A percentile compares a stretch with the other conserved stretches of the same genome.
These are phyloP conservation scores for Iris macrosiphon DNA, from an alignment of 106 monocot genomes.

Conservation along the genomic window DNA sequence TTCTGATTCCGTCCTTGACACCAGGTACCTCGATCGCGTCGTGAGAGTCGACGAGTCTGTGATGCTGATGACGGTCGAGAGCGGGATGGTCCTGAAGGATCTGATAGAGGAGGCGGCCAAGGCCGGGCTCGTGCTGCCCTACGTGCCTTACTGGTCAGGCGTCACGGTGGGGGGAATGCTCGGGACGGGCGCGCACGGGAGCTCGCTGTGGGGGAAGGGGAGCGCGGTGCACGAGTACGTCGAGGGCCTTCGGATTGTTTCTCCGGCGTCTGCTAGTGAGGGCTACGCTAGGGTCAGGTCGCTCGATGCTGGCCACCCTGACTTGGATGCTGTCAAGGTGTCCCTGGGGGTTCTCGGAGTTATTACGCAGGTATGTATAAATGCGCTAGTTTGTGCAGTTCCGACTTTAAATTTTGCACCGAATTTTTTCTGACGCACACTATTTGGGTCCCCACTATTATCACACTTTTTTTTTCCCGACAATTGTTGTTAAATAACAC, in stretches of 20 bases:
- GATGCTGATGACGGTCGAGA: constrained; percentile 27
- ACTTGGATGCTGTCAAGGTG: constrained; percentile 41
- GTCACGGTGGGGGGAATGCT: constrained; percentile 49
- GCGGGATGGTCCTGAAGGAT: constrained; percentile 23
- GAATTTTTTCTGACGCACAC: neutral
- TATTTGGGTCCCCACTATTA: neutral
- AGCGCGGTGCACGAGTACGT: constrained; percentile 54
- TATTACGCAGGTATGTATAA: constrained; percentile 40
- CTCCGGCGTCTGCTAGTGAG: constrained; percentile 8
- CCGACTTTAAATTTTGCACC: neutral
- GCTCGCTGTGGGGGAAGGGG: constrained; percentile 43
- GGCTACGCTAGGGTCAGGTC: constrained; percentile 21
- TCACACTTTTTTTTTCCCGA: too few species aligned
- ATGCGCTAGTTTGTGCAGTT: too few species aligned
- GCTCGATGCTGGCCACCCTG: constrained; percentile 16
- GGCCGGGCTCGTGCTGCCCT: constrained; percentile 26
- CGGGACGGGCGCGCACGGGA: constrained; percentile 48
- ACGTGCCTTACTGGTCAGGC: constrained; percentile 38
- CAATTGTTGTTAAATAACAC: too few species aligned
- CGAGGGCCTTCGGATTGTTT: constrained; percentile 27
- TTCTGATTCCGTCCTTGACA: too few species aligned
- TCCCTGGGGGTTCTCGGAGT: constrained; percentile 49
- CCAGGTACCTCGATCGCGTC: constrained; percentile 9
- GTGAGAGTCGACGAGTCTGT: constrained; percentile 12
- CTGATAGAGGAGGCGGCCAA: constrained; percentile 27